These are phyloP conservation scores for Tuber microsphaerosporum DNA, from an alignment of 495 filamentous ascomycete species.

Conservation along the genomic window DNA sequence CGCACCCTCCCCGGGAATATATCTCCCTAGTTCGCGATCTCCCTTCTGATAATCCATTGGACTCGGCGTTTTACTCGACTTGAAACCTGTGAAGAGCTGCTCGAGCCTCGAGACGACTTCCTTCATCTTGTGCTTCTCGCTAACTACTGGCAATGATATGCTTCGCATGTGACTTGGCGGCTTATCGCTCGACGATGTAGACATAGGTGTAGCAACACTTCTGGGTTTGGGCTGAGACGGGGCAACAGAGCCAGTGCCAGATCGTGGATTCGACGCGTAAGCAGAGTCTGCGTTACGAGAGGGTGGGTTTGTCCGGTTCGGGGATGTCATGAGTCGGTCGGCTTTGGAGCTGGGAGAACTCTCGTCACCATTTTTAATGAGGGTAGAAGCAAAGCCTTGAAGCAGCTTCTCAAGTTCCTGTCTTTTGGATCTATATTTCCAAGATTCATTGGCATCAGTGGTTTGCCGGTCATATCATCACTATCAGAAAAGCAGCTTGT, in stretches of 20 bases:
- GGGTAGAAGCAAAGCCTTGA: constrained; percentile 55
- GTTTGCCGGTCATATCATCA: constrained; percentile 16
- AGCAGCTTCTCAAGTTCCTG: constrained; percentile 66
- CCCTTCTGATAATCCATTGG: constrained; percentile 47
- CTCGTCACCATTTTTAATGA: constrained; percentile 43
- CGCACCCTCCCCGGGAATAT: constrained; percentile 30
- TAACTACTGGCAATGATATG: constrained; percentile 23
- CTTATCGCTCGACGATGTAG: constrained; percentile 33
- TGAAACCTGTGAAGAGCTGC: constrained; percentile 64
- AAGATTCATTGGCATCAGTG: constrained; percentile 9
- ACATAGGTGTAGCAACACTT: constrained; percentile 17
- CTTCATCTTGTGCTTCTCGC: constrained; percentile 63
- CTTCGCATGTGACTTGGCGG: constrained; percentile 20
- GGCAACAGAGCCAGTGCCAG: constrained; percentile 27
- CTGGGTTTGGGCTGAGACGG: constrained; percentile 30
- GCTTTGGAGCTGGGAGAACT: constrained; percentile 47
- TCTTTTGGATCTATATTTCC: constrained; percentile 50
- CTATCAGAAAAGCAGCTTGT: constrained; percentile 13
- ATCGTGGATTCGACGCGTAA: constrained; percentile 62
- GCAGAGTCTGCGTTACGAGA: constrained; percentile 55
- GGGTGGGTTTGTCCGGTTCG: constrained; percentile 25
- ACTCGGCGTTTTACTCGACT: constrained; percentile 26
- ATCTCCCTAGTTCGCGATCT: constrained; percentile 43
- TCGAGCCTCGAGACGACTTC: constrained; percentile 64
- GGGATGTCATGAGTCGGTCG: constrained; percentile 45